Percentiles rank a stretch among this genome's conserved stretches.
Conservation (phyloP, 2,329 filamentous ascomycete genomes). For the Corynespora cassiicola region DNA sequence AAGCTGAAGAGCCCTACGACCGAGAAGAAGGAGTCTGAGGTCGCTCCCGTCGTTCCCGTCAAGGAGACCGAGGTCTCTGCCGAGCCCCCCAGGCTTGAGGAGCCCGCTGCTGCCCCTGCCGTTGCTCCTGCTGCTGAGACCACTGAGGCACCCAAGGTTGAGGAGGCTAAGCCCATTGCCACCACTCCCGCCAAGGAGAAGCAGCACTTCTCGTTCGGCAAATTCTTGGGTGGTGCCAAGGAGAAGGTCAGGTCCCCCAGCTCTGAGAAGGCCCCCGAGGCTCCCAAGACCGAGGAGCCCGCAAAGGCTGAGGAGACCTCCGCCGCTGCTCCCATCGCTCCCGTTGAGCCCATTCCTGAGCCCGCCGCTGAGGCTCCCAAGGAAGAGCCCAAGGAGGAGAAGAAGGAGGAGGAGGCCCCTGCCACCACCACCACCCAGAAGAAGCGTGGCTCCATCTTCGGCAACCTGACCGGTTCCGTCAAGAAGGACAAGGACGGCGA, state of each 20-base stretch:
- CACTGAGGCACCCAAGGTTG: slow-evolving; percentile 29
- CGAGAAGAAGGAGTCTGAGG: slow-evolving; percentile 75
- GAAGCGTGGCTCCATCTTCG: slow-evolving; percentile 88
- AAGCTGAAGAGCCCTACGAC: slow-evolving; percentile 56
- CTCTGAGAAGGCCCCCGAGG: slow-evolving; percentile 36
- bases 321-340: slow-evolving; percentile 20
- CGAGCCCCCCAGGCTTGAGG: slow-evolving; percentile 43
- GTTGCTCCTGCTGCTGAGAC: slow-evolving; percentile 38
- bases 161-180: slow-evolving; percentile 36
- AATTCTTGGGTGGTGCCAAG: slow-evolving; percentile 55
- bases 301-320: slow-evolving; percentile 42
- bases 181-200: slow-evolving; percentile 55
- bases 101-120: slow-evolving; percentile 51
- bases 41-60: slow-evolving; percentile 50
- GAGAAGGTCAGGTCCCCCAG: slow-evolving; percentile 57
- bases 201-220: slow-evolving; percentile 61
- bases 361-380: slow-evolving; percentile 50
- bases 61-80: slow-evolving; percentile 54
- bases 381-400: slow-evolving; percentile 51
- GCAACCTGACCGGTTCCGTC: slow-evolving; percentile 68
- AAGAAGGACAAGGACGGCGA: slow-evolving; percentile 65
- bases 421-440: slow-evolving; percentile 65
- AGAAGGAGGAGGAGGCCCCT: slow-evolving; percentile 45
- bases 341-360: slow-evolving; percentile 32
- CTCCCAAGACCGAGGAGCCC: slow-evolving; percentile 51